phyloP scores from a whole-genome alignment of 2,329 filamentous ascomycete genomes.

The Ascomycota sp. region DNA sequence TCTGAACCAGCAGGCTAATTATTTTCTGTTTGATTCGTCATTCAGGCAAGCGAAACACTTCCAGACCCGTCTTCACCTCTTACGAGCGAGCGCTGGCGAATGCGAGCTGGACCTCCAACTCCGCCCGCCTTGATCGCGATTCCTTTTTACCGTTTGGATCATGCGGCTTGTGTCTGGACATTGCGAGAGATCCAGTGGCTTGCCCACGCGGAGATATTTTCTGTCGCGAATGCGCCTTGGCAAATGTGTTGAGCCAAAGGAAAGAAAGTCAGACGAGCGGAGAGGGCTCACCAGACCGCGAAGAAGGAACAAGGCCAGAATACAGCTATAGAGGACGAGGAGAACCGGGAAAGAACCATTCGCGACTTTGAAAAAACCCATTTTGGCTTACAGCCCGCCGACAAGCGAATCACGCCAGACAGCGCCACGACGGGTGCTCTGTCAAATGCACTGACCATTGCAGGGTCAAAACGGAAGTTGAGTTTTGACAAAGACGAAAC shows the following conservation, averaged over 20 bases:
- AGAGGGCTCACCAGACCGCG: conserved; percentile 41
- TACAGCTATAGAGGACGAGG: conserved; percentile 39
- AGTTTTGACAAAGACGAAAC: conserved; percentile 55
- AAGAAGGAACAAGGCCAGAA: conserved; percentile 41
- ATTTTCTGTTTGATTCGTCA: background rate
- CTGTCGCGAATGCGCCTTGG: conserved; percentile 83
- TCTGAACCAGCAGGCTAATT: no score
- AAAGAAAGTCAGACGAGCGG: conserved; percentile 75
- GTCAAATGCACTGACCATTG: conserved; percentile 1
- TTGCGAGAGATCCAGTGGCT: conserved; percentile 62
- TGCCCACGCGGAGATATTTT: conserved; percentile 78
- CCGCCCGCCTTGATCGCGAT: conserved; percentile 71
- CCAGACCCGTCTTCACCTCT: conserved; percentile 79
- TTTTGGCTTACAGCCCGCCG: conserved; percentile 36
- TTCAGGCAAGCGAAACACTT: conserved; percentile 69
- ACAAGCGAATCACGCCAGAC: conserved; percentile 16
- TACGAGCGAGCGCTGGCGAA: conserved; percentile 74
- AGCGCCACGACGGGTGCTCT: background rate
- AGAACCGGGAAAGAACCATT: conserved; percentile 50
- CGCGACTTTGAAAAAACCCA: conserved; percentile 72
- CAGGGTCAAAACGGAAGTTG: conserved; percentile 49
- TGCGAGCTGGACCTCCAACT: conserved; percentile 59
- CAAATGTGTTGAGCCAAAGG: conserved; percentile 75
- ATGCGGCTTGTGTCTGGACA: conserved; percentile 70
- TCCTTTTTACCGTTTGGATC: conserved; percentile 83